Base-by-base conservation (phyloP, 2,329 filamentous ascomycete genomes). In the Lachnellula cervina region DNA sequence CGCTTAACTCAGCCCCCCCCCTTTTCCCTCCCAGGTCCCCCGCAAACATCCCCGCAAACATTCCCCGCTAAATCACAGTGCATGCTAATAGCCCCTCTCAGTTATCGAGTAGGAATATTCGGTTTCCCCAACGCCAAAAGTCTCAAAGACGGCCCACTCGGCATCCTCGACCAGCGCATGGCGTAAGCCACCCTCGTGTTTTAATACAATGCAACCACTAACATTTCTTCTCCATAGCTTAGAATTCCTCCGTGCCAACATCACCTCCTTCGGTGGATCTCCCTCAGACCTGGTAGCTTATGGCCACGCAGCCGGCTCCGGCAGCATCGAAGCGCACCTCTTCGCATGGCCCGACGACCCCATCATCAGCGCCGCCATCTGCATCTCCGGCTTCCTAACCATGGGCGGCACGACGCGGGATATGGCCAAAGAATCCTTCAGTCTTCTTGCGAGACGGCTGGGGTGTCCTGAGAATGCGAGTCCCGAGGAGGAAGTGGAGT, bases 241-340 rank as follows among this genome's bases (percentile, higher is more conserved):
- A 17, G 71, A 75, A 56, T 87, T 83, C 83, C 76, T 86, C 28
- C 73, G 74, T 56, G 71, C 77, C 23, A 86, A 85, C 66, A 79
- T 84, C 52, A 76, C 68, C 2, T 70, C 69, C 8, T 84, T 87
- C 68, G 83, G 83, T 0, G 84, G 83, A 1, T 78, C 86, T 59
- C 73, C 72, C 2, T 66, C 69, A 2, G 77, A 80, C 53, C 75
- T 87, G 37, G 79, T 75, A 1, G 68, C 81, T 48, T 80, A 74
- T 72, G 80, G 78, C 37, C 77, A 82, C 68, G 78, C 74, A 4
- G 78, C 80, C 1, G 80, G 80, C 17, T 77, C 71, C 5, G 82
- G 86, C 65, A 82, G 81, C 54, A 77, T 60, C 13, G 67, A 69
- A 48, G 54, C 53, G 13, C 63, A 68, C 51, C 46, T 52, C 35